Base-by-base conservation (phyloP, 352 stramenopile species). In the Phytophthora citrophthora region DNA sequence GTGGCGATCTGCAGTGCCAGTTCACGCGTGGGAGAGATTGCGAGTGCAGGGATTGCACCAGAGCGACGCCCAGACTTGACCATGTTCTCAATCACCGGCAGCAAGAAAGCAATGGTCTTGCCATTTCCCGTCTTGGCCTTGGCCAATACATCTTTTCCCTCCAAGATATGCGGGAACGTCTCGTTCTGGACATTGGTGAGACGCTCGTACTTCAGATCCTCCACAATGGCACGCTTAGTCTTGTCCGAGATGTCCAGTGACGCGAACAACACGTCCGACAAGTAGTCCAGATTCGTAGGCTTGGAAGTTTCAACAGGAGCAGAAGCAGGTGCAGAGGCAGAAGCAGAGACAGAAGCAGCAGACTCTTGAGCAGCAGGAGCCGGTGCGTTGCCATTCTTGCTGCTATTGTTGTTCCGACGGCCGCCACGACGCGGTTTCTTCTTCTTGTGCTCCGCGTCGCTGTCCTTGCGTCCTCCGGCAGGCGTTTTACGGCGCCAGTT, bases 21-120 rank as follows among this genome's bases (percentile, higher is more conserved):
- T 75, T 99, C 97, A 27, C 97, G 83, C 55, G 96, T 99, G 9
- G 96, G 97, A 9, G 93, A 98, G 54, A 99, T 90, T 9, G 98
- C 79, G 32, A 99, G 79, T 9, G 88, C 94, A 24, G 90, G 94
- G 23, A 98, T 86, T 5, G 88, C 91, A 63, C 98, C 89, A 4
- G 71, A 38, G 5, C 60, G 58, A 69, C 82, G 92, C 2, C 74
- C 69, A 6, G 77, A 53, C 29, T 77, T 72, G 40, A 88, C 88
- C 58, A 97, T 81, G 54, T 79, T 81, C 71, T 97, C 89, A 3
- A 97, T 72, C 34, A 88, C 63, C 16, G 86, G 86, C 53, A 95
- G 72, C 49, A 95, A 18, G 66, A 94, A 94, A 18, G 94, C 91
- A 66, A 94, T 87, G 12, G 93, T 98, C 72, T 98, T 98, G 43